phyloP scores from a whole-genome alignment of 371 early-diverging fungal species.

The Fennellomyces sp. region DNA sequence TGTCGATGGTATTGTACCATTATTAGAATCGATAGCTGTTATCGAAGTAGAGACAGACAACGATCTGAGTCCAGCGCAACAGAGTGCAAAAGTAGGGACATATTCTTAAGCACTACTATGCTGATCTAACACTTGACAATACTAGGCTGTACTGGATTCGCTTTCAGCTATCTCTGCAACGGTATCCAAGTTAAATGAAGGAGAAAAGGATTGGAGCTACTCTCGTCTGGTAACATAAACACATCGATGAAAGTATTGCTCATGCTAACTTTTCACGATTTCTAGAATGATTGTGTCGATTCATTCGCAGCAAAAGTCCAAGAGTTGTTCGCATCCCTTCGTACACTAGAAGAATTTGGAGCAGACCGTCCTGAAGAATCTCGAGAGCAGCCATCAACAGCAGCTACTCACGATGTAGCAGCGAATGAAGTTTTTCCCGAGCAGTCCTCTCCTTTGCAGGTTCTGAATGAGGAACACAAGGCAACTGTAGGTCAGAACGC shows the following conservation, averaged over 20 bases:
- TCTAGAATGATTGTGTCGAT: neutral
- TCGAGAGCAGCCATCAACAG: neutral
- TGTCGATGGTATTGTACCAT: conserved; percentile 29
- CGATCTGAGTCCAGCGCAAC: conserved; percentile 46
- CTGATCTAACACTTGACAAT: neutral
- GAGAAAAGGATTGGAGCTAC: conserved; percentile 3
- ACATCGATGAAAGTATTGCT: neutral
- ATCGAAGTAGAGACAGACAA: conserved; percentile 45
- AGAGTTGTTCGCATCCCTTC: conserved; percentile 30
- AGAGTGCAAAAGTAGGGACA: conserved; percentile 41
- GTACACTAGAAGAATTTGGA: conserved; percentile 42
- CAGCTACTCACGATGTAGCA: neutral
- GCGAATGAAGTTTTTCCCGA: neutral
- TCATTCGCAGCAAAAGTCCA: conserved; percentile 11
- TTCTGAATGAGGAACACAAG: neutral
- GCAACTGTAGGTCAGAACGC: neutral
- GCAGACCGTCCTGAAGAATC: conserved; percentile 25
- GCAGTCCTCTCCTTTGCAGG: neutral
- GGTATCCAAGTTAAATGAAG: neutral
- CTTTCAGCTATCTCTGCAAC: neutral
- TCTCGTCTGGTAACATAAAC: conserved; percentile 9
- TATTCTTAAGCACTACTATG: neutral
- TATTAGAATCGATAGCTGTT: conserved; percentile 42
- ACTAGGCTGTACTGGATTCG: neutral
- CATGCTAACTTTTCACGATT: too few species aligned